Percentiles rank a stretch among this genome's conserved stretches.
Evolutionary conservation across 2,329 filamentous ascomycete species (phyloP).

Genomic region (Ustilaginoidea virens): DNA sequence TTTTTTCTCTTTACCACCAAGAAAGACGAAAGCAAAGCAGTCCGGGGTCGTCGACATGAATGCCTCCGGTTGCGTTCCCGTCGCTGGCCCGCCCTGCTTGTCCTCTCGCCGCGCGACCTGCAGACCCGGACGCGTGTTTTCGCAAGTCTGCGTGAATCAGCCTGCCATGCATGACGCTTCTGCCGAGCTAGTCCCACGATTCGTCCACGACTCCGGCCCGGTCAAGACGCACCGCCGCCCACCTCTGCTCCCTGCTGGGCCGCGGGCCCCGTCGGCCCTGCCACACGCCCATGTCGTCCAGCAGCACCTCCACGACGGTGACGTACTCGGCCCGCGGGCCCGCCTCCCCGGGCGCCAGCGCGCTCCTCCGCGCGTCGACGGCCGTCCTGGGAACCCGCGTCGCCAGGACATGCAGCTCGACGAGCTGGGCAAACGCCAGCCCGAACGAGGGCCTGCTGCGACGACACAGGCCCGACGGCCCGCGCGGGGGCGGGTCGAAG

Average conservation of each 20-base stretch:
- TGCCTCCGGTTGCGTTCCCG: no score
- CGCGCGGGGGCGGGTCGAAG: conserved; percentile 22
- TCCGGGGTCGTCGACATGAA: no score
- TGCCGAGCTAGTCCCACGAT: no score
- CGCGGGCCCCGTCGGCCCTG: conserved; percentile 15
- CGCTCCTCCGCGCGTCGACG: conserved; percentile 21
- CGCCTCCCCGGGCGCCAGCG: background rate
- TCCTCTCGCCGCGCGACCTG: no score
- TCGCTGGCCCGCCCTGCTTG: no score
- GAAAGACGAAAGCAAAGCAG: no score
- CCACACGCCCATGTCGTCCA: conserved; percentile 35
- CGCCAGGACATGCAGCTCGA: conserved; percentile 39
- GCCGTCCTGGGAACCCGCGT: conserved; percentile 24
- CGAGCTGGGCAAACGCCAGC: conserved; percentile 35
- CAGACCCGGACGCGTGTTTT: no score
- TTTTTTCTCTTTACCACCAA: no score
- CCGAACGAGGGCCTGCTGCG: conserved; percentile 37
- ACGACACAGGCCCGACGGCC: conserved; percentile 9
- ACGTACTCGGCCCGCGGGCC: conserved; percentile 5
- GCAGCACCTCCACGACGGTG: conserved; percentile 34
- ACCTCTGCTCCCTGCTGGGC: conserved; percentile 33
- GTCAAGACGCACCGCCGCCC: conserved; percentile 31
- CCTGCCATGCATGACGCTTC: no score
- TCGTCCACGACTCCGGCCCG: conserved; percentile 23
- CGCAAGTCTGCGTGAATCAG: no score